Evolutionary conservation across 768 basidiomycete species (phyloP).

Genomic region (Paxillus rubicundulus): DNA sequence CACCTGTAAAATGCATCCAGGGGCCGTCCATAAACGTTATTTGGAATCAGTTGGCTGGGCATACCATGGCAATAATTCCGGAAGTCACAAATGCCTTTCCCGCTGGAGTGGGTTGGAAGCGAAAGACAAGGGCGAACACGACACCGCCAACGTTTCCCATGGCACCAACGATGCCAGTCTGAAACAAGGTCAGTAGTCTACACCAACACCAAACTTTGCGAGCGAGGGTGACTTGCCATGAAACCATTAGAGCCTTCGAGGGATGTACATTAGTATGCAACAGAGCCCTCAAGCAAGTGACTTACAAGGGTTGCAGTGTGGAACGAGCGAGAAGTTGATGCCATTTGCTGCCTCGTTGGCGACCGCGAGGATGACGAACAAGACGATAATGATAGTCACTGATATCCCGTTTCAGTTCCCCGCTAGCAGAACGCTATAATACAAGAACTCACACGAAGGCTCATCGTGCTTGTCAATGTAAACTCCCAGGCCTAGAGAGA

Average conservation of each 20-base stretch:
- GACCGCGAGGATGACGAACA: slow-evolving; percentile 39
- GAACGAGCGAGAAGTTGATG: slow-evolving; percentile 49
- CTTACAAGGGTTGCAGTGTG: slow-evolving; percentile 46
- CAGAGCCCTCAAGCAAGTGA: slow-evolving; percentile 14
- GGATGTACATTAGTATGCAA: not conserved
- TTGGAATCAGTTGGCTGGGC: not conserved
- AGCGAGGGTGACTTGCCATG: slow-evolving; percentile 24
- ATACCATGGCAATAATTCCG: slow-evolving; percentile 40
- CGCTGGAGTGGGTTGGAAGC: slow-evolving; percentile 38
- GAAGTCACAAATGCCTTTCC: slow-evolving; percentile 49
- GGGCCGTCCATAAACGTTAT: not conserved
- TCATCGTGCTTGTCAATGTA: slow-evolving; percentile 33
- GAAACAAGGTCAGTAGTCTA: not conserved
- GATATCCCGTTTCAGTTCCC: not conserved
- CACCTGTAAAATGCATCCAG: slow-evolving; percentile 8
- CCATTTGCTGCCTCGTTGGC: slow-evolving; percentile 47
- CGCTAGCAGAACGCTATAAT: not conserved
- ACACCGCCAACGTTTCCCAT: slow-evolving; percentile 46
- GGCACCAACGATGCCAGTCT: slow-evolving; percentile 40
- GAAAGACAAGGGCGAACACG: slow-evolving; percentile 46
- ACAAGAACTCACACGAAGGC: slow-evolving; percentile 18
- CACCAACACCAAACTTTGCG: not conserved
- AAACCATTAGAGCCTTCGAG: slow-evolving; percentile 31
- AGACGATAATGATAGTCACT: slow-evolving; percentile 36
- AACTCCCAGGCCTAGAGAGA: slow-evolving; percentile 45